These are phyloP conservation scores for Debaryomycetaceae sp. DNA, from an alignment of 1,139 yeast genomes.

Conservation along the genomic window DNA sequence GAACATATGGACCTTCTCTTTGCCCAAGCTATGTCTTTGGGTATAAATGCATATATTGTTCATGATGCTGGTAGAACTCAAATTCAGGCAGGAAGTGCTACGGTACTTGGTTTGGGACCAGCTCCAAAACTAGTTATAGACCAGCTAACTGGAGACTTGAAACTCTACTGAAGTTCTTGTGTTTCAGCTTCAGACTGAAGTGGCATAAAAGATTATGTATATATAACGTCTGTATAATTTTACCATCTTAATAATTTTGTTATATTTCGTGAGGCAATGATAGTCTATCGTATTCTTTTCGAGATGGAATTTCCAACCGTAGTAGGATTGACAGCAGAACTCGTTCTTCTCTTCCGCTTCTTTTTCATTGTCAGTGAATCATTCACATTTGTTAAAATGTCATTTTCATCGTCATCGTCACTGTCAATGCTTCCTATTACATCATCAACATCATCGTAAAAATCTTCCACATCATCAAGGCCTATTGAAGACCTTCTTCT, in stretches of 20 bases:
- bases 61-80: conserved; percentile 98
- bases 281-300: conserved; percentile 6
- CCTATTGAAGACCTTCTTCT: conserved; percentile 42
- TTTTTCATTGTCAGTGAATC: conserved; percentile 26
- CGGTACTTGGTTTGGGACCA: conserved; percentile 94
- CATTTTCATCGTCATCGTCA: conserved; percentile 33
- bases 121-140: conserved; percentile 87
- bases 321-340: conserved; percentile 45
- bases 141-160: conserved; percentile 74
- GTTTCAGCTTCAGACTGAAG: neutral
- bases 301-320: conserved; percentile 18
- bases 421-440: conserved; percentile 40
- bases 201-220: neutral
- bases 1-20: conserved; percentile 76
- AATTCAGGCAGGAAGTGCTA: conserved; percentile 90
- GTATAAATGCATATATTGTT: conserved; percentile 74
- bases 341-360: conserved; percentile 39
- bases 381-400: conserved; percentile 41
- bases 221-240: neutral
- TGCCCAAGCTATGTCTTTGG: conserved; percentile 77
- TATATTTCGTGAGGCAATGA: neutral
- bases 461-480: conserved; percentile 46
- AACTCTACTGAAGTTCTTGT: conserved; percentile 51
- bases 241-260: neutral
- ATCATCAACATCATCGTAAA: conserved; percentile 36